Evolutionary conservation across 345 rosid genomes (phyloP), one percentile per base, ranked within the genome.

Genomic region (Bruguiera gymnorhiza): DNA sequence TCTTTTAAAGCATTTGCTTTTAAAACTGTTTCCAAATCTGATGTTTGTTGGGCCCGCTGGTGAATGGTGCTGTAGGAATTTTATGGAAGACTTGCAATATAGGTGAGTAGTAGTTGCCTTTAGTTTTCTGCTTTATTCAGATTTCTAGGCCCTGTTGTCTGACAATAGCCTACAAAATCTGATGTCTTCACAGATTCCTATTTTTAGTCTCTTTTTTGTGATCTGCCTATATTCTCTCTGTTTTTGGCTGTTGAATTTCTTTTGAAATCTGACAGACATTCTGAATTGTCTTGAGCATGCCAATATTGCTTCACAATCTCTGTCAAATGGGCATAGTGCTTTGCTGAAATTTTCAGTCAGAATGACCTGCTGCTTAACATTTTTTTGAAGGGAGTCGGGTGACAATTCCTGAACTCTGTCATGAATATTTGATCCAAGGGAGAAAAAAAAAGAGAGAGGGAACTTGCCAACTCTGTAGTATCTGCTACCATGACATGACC

Each of bases 71-170:
- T 5, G 50, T 71, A 60, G 66, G 60, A 61, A 32, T 61, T 43
- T 62, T 52, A 18, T 13, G 70, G 63, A 15, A 53, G 55, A 60
- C 58, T 53, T 70, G 48, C 24, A 56, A 46, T 66, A 53, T 8
- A 46, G 57, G 55, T 65, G 27, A 52, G 61, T 67, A 34, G 64
- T 57, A 26, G 46, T 60, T 71, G 43, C 46, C 63, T 51, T 39
- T 31, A 56, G 21, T 51, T 65, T 51, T 69, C 55, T 68, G 55
- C 54, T 24, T 23, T 32, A 56, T 30, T 62, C 73, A 73, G 70
- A 52, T 39, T 61, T 74, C 63, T 75, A 77, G 80, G 76, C 71
- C 75, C 74, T 63, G 64, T 63, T 78, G 70, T 70, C 73, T 34
- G 19, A 66, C 31, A 30, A 60, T 36, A 43, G 68, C 15, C 51